Conservation (phyloP, 2,329 filamentous ascomycete species). For the Cladosporium cucumerinum region DNA sequence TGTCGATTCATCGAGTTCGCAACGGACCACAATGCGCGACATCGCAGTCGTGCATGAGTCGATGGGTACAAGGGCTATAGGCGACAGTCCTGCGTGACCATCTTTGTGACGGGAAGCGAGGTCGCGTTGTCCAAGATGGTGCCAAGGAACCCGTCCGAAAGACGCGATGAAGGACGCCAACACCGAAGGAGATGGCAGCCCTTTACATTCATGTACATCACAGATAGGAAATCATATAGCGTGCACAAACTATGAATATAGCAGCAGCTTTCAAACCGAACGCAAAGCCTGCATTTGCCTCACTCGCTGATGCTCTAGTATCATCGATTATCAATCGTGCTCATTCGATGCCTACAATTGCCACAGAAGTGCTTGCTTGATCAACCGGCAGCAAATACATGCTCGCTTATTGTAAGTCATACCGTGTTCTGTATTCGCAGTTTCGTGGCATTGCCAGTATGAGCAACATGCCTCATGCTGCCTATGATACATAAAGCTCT, state of each 20-base stretch:
- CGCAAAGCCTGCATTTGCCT: background rate
- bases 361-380: background rate
- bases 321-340: background rate
- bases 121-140: background rate
- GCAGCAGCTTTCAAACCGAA: background rate
- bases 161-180: background rate
- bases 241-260: no score
- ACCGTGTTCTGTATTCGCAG: background rate
- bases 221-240: background rate
- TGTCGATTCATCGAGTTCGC: background rate
- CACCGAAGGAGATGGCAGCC: background rate
- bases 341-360: background rate
- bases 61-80: background rate
- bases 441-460: background rate
- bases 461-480: background rate
- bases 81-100: background rate
- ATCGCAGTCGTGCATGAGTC: background rate
- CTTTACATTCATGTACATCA: background rate
- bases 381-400: background rate
- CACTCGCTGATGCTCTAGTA: background rate
- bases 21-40: background rate
- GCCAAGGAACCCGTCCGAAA: background rate
- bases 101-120: background rate
- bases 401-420: background rate
- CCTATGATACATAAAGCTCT: constrained; percentile 14